A percentile compares a stretch with the other conserved stretches of the same genome.
phyloP scores from a whole-genome alignment of 2,329 filamentous ascomycete genomes.

The Aspergillus calidoustus region DNA sequence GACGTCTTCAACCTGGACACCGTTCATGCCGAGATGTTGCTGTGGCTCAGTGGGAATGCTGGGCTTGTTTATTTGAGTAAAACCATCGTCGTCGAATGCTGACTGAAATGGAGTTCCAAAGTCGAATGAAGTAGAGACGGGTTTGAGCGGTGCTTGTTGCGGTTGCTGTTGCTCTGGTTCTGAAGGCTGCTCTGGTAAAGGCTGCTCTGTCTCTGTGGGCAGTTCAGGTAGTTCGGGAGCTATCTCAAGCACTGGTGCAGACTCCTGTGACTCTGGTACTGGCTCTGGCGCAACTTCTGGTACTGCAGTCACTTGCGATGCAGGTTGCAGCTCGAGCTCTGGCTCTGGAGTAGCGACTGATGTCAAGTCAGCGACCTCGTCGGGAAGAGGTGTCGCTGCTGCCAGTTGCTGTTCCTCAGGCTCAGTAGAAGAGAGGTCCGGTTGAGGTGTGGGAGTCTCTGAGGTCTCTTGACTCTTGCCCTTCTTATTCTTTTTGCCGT shows the following conservation, averaged over 20 bases:
- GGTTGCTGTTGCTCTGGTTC: constrained; percentile 24
- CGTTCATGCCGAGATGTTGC: constrained; percentile 27
- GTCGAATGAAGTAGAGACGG: constrained; percentile 20
- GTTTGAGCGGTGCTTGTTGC: constrained; percentile 25
- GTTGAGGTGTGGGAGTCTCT: constrained; percentile 32
- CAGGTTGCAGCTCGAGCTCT: constrained; percentile 10
- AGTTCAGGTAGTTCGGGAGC: constrained; percentile 11
- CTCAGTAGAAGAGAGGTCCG: constrained; percentile 30
- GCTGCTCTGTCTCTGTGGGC: constrained; percentile 16
- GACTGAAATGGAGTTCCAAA: constrained; percentile 18
- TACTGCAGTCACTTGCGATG: constrained; percentile 5
- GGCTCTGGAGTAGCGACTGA: constrained; percentile 8
- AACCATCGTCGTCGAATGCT: constrained; percentile 19
- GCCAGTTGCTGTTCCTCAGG: constrained; percentile 24
- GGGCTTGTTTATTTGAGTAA: constrained; percentile 19
- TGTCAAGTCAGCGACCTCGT: constrained; percentile 9
- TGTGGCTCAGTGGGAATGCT: constrained; percentile 19
- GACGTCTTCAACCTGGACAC: constrained; percentile 21
- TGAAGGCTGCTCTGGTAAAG: constrained; percentile 17
- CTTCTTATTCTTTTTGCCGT: constrained; percentile 41
- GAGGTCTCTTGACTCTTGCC: constrained; percentile 35
- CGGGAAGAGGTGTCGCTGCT: constrained; percentile 17
- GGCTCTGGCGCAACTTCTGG: constrained; percentile 10
- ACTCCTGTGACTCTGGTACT: constrained; percentile 4
- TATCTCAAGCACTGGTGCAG: constrained; percentile 5